Evolutionary conservation across 2,329 filamentous ascomycete genomes (phyloP).

Genomic region (Fusarium ambrosium): DNA sequence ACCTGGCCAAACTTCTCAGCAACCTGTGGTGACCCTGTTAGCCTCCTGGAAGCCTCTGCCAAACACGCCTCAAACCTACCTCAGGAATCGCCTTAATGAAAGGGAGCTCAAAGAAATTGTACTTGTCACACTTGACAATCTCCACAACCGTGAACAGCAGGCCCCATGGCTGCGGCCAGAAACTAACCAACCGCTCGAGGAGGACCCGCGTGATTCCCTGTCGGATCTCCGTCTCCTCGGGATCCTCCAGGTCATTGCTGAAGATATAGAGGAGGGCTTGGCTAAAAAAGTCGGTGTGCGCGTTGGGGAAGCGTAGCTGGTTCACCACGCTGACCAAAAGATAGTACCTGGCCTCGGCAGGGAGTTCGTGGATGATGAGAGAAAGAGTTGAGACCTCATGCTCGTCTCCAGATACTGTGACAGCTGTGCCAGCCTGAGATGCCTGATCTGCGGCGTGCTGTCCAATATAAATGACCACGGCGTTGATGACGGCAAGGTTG

Average conservation of each 20-base stretch:
- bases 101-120: constrained; percentile 91
- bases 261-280: constrained; percentile 89
- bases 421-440: constrained; percentile 69
- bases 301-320: constrained; percentile 90
- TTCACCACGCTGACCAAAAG: constrained; percentile 88
- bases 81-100: constrained; percentile 93
- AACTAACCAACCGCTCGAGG: constrained; percentile 87
- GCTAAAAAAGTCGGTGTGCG: constrained; percentile 93
- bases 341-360: constrained; percentile 85
- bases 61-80: constrained; percentile 63
- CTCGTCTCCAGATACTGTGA: constrained; percentile 59
- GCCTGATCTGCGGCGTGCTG: constrained; percentile 75
- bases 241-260: constrained; percentile 77
- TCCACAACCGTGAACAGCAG: constrained; percentile 90
- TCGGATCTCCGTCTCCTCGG: constrained; percentile 84
- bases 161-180: constrained; percentile 96
- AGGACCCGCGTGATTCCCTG: constrained; percentile 92
- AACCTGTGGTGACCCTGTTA: constrained; percentile 46
- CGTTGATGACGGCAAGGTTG: constrained; percentile 80
- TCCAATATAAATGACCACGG: constrained; percentile 86
- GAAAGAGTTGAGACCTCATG: constrained; percentile 79
- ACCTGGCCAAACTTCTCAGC: constrained; percentile 54
- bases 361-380: constrained; percentile 80
- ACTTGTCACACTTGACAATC: constrained; percentile 90
- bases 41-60: neutral